Percentiles rank a stretch among this genome's conserved stretches.
Evolutionary conservation across 1,284 basidiomycete genomes (phyloP).

Genomic region (Heterobasidion parviporum): DNA sequence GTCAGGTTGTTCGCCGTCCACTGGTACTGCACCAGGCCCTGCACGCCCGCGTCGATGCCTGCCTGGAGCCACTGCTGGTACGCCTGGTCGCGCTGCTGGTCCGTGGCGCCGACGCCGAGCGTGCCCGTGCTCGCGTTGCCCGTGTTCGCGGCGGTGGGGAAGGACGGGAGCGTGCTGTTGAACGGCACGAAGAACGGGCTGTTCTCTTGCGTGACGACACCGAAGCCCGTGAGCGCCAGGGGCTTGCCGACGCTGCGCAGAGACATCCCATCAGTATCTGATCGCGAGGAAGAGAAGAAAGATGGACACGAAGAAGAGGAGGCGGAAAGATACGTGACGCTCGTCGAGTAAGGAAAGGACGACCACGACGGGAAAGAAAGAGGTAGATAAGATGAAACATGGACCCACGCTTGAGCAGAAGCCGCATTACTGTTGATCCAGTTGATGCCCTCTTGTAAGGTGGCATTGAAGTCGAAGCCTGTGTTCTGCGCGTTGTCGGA

Average conservation of each 20-base stretch:
- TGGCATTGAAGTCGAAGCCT: conserved; percentile 38
- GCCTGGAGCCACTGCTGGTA: conserved; percentile 46
- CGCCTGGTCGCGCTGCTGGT: conserved; percentile 39
- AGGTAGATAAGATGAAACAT: neutral
- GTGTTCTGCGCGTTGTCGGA: conserved; percentile 1
- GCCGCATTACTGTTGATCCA: conserved; percentile 49
- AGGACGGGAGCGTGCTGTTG: conserved; percentile 41
- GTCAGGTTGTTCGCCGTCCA: conserved; percentile 7
- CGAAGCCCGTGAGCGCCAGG: conserved; percentile 44
- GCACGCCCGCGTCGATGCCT: conserved; percentile 33
- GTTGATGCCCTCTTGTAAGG: conserved; percentile 36
- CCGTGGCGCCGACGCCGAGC: conserved; percentile 29
- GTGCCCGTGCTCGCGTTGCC: conserved; percentile 4
- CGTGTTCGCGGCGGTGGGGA: conserved; percentile 16
- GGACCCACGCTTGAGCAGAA: conserved; percentile 32
- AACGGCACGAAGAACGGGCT: conserved; percentile 50
- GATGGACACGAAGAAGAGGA: neutral
- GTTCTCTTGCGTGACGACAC: conserved; percentile 52
- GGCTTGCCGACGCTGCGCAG: conserved; percentile 46
- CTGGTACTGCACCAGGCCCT: conserved; percentile 53
- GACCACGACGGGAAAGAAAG: neutral
- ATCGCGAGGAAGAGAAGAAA: neutral
- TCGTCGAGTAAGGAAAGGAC: neutral
- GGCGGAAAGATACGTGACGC: neutral
- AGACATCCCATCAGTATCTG: neutral